Evolutionary conservation across 208 protist species (phyloP).

Genomic region (Herpetomonas tarakana): DNA sequence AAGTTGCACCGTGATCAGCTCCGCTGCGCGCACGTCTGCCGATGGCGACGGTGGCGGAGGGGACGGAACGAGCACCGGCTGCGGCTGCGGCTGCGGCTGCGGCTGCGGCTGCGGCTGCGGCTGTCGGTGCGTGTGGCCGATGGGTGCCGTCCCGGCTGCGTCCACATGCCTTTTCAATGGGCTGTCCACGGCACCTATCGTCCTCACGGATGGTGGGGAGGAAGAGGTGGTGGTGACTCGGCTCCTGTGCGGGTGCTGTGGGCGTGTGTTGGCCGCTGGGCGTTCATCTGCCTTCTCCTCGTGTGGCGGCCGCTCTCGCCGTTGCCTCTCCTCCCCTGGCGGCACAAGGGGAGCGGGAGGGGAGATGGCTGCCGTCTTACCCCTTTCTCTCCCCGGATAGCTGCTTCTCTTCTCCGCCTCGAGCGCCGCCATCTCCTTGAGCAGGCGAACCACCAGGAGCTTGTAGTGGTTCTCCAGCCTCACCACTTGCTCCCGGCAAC

Average conservation of each 20-base stretch:
- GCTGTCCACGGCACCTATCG: neutral
- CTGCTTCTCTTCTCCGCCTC: too few species aligned
- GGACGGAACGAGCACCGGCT: neutral
- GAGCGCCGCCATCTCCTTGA: neutral
- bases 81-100: neutral
- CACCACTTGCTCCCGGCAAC: neutral
- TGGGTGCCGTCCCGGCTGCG: too few species aligned
- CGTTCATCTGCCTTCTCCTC: too few species aligned
- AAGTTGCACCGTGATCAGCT: neutral
- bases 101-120: too few species aligned
- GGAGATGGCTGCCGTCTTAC: too few species aligned
- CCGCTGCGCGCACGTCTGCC: neutral
- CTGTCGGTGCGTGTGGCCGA: too few species aligned
- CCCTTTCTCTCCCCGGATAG: too few species aligned
- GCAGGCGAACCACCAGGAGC: slow-evolving; percentile 1
- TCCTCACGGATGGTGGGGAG: neutral
- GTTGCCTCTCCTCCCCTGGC: too few species aligned
- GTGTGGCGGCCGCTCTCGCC: too few species aligned
- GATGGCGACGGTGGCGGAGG: neutral
- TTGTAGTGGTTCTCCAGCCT: neutral
- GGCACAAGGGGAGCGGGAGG: too few species aligned
- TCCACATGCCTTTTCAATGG: too few species aligned
- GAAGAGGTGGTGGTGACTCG: neutral
- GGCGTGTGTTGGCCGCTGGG: neutral
- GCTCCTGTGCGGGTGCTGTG: neutral